Evolutionary conservation across 2,329 filamentous ascomycete genomes (phyloP).

Genomic region (Epichloe gansuensis): DNA sequence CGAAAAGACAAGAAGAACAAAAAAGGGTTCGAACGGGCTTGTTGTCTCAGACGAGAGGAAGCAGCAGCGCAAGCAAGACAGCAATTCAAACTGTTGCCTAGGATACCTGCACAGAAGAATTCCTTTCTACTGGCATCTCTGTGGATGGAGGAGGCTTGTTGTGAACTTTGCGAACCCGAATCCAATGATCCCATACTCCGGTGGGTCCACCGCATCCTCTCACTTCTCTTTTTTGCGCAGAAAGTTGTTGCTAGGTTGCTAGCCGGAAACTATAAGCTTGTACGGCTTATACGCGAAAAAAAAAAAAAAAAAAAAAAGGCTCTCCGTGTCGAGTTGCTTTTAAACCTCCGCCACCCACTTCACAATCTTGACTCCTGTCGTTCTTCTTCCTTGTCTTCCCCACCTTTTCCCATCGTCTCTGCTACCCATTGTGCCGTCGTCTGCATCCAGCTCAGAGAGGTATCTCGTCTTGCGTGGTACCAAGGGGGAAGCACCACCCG

Average conservation of each 20-base stretch:
- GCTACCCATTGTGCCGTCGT: not conserved
- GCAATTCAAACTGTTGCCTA: not conserved
- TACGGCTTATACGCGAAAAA: too few species aligned
- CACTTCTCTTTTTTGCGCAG: not conserved
- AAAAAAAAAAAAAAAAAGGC: not conserved
- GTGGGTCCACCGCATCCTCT: not conserved
- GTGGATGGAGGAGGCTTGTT: not conserved
- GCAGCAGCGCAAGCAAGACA: not conserved
- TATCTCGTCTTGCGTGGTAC: not conserved
- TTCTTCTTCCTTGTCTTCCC: not conserved
- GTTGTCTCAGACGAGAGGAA: conserved; percentile 1
- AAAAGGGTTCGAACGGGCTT: not conserved
- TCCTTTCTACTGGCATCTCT: not conserved
- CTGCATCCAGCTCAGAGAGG: not conserved
- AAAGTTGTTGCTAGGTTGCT: not conserved
- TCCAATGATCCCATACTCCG: not conserved
- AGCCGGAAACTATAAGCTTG: not conserved
- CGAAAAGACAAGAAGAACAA: not conserved
- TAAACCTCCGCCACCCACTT: not conserved
- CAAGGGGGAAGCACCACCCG: not conserved
- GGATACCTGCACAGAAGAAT: not conserved
- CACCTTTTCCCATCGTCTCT: not conserved
- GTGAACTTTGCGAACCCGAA: not conserved
- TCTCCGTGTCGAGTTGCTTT: not conserved
- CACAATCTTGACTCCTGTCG: not conserved